Base-by-base conservation (phyloP, 1,284 basidiomycete species). In the Pascua sp. region DNA sequence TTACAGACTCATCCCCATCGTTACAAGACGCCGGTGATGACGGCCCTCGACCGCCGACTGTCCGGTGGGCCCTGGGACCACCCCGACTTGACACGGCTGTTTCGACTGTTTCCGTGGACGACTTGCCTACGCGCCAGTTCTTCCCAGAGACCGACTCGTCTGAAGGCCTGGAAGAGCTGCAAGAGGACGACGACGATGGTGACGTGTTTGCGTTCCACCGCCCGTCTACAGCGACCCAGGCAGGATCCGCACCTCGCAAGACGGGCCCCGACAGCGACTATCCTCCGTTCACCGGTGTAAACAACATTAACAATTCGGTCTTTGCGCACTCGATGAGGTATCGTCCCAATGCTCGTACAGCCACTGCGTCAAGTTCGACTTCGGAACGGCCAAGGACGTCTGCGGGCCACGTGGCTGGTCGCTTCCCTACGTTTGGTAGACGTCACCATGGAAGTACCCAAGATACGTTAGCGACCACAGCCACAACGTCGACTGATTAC, bases 301-400 rank as follows among this genome's bases (percentile, higher is more conserved):
- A 67, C 47, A 75, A 75, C 48, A 62, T 64, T 15, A 75, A 75
- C 65, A 75, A 72, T 48, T 63, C 63, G 0, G 58, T 66, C 2
- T 74, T 72, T 32, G 51, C 51, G 12, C 24, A 32, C 24, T 32
- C 24, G 24, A 32, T 32, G 24, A 32, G 24, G 24, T 32, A 32
- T 32, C 24, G 24, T 32, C 24, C 24, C 24, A 32, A 32, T 7
- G 7, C 24, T 32, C 24, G 24, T 32, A 51, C 42, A 10, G 16
- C 16, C 42, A 41, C 10, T 51, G 36, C 42, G 15, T 37, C 15
- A 36, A 36, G 8, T 43, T 43, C 13, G 32, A 42, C 38, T 32
- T 41, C 41, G 10, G 8, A 39, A 43, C 32, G 32, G 32, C 15
- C 24, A 51, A 9, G 12, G 10, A 8, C 32, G 24, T 24, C n/a